These are phyloP conservation scores for Kodamaea anthophila DNA, from an alignment of 1,139 yeast species.

Conservation along the genomic window DNA sequence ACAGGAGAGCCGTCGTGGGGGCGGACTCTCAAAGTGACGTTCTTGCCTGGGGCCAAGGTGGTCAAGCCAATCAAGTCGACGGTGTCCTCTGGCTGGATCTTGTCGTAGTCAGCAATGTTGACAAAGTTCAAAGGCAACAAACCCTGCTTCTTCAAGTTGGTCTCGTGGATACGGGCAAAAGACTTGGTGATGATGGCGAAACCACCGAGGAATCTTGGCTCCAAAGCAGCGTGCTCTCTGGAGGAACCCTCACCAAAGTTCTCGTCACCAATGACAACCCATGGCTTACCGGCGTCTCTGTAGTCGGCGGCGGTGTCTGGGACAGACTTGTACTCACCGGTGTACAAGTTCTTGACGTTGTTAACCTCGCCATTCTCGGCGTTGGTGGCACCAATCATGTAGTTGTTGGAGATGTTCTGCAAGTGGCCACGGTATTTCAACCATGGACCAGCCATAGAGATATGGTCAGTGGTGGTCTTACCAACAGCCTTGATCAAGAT, in stretches of 20 bases:
- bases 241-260: constrained; percentile 99
- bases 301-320: constrained; percentile 94
- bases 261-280: constrained; percentile 99
- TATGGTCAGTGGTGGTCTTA: constrained; percentile 98
- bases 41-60: constrained; percentile 89
- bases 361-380: constrained; percentile 96
- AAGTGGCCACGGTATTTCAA: constrained; percentile 99
- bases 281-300: constrained; percentile 85
- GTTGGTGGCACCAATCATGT: constrained; percentile 99
- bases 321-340: constrained; percentile 90
- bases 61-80: constrained; percentile 83
- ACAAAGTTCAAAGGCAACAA: constrained; percentile 88
- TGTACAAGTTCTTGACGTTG: constrained; percentile 81
- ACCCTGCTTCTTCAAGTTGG: constrained; percentile 37
- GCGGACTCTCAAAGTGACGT: constrained; percentile 80
- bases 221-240: constrained; percentile 99
- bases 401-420: constrained; percentile 97
- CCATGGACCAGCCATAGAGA: constrained; percentile 99
- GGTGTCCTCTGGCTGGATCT: constrained; percentile 84
- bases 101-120: constrained; percentile 87
- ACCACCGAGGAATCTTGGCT: constrained; percentile 99
- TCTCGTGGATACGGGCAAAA: constrained; percentile 84
- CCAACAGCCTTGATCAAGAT: constrained; percentile 94
- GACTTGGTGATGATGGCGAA: constrained; percentile 95
- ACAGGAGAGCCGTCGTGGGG: constrained; percentile 73